A percentile compares a stretch with the other conserved stretches of the same genome.
phyloP scores from a whole-genome alignment of 192 early-diverging fungal species.

The Helicostylum pulchrum region DNA sequence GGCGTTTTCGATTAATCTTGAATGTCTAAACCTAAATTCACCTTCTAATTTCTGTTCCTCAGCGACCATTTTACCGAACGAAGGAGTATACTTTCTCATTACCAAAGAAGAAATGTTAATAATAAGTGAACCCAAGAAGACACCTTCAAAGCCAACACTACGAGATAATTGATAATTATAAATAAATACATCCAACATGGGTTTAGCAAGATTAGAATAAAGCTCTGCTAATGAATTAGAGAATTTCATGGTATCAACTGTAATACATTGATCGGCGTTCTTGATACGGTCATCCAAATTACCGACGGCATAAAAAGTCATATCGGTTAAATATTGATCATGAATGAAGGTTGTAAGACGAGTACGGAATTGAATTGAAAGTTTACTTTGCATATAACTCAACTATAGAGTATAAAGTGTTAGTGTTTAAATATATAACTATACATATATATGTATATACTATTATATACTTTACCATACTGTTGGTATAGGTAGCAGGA shows the following conservation, averaged over 20 bases:
- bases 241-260: conserved; percentile 91
- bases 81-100: conserved; percentile 83
- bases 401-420: conserved; percentile 38
- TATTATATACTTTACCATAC: conserved; percentile 70
- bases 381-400: conserved; percentile 71
- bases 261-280: conserved; percentile 86
- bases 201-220: conserved; percentile 95
- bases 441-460: not conserved
- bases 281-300: conserved; percentile 93
- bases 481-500: conserved; percentile 96
- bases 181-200: conserved; percentile 88
- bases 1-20: conserved; percentile 90
- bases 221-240: conserved; percentile 80
- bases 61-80: conserved; percentile 94
- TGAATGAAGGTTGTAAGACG: conserved; percentile 89
- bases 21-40: conserved; percentile 93
- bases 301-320: conserved; percentile 91
- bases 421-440: conserved; percentile 2
- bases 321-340: conserved; percentile 78
- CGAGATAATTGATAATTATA: conserved; percentile 83
- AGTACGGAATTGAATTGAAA: conserved; percentile 77
- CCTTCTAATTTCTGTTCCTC: conserved; percentile 90
- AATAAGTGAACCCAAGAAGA: conserved; percentile 78
- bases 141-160: conserved; percentile 81
- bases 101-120: conserved; percentile 76